Evolutionary conservation across 1,284 basidiomycete species (phyloP), one percentile per base, ranked within the genome.

Genomic region (Inonotus obliquus): DNA sequence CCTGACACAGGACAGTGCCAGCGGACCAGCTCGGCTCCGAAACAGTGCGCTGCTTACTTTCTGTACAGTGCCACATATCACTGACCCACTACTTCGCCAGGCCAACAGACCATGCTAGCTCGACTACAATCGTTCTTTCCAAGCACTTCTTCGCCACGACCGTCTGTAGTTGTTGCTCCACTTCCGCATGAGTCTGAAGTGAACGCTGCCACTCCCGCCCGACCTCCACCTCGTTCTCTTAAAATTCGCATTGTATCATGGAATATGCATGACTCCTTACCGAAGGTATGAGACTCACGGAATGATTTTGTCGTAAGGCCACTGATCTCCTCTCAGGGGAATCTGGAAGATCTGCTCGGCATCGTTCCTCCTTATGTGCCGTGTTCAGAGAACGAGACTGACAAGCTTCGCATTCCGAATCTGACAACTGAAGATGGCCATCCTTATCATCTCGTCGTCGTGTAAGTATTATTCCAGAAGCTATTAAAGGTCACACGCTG

Each of bases 191-290:
- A 55, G 5, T 37, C 32, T 2, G 5, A 17, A 21, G 10, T n/a
- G 6, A 27, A n/a, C 9, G 3, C 21, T 35, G 47, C 19, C 10
- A 19, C 47, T 7, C 35, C 69, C 23, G 65, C 69, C 9, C 72
- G 62, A 14, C 69, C 70, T 27, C 67, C 71, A 1, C 75, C 75
- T 10, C 74, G 75, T 62, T 77, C 74, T 66, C 70, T 83, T 19
- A 83, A 83, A 66, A 71, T 82, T 13, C 72, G 79, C 29, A 78
- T 83, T 57, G 56, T 83, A 32, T 79, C 81, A 37, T 84, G 89
- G 89, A 91, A 91, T 68, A 91, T 91, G 89, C 86, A 90, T 66
- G 86, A 90, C 67, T 84, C 84, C 0, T 69, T 90, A 4, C 88
- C 88, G 35, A 90, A 88, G 80, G 86, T 85, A 39, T 17, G 48